Base-by-base conservation (phyloP, 2,329 filamentous ascomycete species). In the Cytospora mali region DNA sequence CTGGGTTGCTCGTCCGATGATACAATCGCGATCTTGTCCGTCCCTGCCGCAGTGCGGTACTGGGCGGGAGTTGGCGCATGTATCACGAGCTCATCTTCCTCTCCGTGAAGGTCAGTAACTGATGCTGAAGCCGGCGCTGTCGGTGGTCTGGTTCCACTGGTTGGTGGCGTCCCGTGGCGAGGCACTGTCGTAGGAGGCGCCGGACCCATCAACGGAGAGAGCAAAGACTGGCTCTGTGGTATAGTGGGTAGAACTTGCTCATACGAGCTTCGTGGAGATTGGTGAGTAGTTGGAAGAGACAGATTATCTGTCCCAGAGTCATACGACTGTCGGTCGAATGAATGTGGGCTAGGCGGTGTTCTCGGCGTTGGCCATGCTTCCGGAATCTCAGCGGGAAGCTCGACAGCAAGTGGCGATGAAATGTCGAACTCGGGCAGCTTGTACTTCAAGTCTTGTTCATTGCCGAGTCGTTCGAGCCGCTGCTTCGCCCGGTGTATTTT, bases 401-500 rank as follows among this genome's bases (percentile, higher is more conserved):
- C 84, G 16, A 85, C 80, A 0, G 84, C 84, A 58, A 86, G 71
- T 1, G 84, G 81, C 33, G 78, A 73, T 50, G 74, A 72, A 69
- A 84, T 71, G 56, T 57, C 58, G 25, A 63, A 63, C 64, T 79
- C 73, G 48, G 71, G 65, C 73, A 79, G 57, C 11, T 77, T 75
- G 66, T 81, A 77, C 64, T 79, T 69, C 61, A 80, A 71, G 50
- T 82, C 77, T 0, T 81, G 78, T 5, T 80, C 72, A 25, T 74
- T 74, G 55, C 73, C 71, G 14, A 79, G 67, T 27, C 80, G 79
- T 39, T 89, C 87, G 74, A 86, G 86, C 61, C 91, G 84, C 62
- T 83, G 76, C 74, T 92, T 92, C 66, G 91, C 90, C 65, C 88
- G 85, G 71, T 93, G 82, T 66, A 97, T 93, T 75, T 91, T 92